Evolutionary conservation across 371 early-diverging fungal genomes (phyloP), one percentile per base, ranked within the genome.

Genomic region (Mucor mucedo): DNA sequence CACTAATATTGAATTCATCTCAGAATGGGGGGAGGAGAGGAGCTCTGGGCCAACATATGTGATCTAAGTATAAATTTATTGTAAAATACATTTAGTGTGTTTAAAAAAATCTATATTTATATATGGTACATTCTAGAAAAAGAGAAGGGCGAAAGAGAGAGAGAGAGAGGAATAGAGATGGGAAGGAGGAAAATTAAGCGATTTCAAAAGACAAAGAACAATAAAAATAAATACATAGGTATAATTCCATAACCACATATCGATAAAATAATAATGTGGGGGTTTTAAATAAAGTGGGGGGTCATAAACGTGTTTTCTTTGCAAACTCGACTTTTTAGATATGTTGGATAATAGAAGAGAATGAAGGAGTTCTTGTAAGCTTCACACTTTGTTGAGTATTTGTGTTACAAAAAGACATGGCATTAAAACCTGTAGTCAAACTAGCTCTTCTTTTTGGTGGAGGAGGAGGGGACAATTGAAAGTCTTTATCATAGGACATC

Each of bases 381-480:
- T 45, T 64, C 1, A 64, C 53, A 9, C 42, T 38, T 27, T 21
- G 38, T 42, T 62, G 52, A 10, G 50, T 14, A 6, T 29, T 58
- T 29, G 52, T 32, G 40, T 62, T 29, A 55, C 55, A 63, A 41
- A 58, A 60, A 14, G 60, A 44, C 16, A 69, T 8, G 1, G 60
- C 30, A 21, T 64, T 45, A 39, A 69, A 63, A 13, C 60, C 55
- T 13, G 55, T 56, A 2, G 69, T 64, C 10, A 69, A 48, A 30
- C 69, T 69, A 2, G 60, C 57, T 60, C 69, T 55, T 63, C 69
- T 58, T 38, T 60, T 69, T 11, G 69, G 57, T 13, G 65, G 47
- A 14, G 66, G 66, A 40, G 60, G 63, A 30, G 68, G 62, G 28
- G 67, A 68, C 13, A 69, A 42, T 47, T 63, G 38, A 41, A 69